These are phyloP conservation scores for Xylariales sp. DNA, from an alignment of 2,329 filamentous ascomycete genomes.

Conservation along the genomic window DNA sequence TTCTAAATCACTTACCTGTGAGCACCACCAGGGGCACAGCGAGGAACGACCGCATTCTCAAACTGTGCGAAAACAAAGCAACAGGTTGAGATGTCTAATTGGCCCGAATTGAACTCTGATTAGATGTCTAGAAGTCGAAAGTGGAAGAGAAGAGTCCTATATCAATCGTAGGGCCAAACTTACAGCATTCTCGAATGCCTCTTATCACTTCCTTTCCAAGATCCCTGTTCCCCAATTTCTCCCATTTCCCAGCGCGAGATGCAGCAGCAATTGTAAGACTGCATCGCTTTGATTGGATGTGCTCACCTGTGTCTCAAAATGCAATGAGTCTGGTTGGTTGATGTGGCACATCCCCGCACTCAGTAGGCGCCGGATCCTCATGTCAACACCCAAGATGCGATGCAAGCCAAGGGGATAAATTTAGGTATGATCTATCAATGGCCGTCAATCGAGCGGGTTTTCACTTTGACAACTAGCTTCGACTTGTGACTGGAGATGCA, in stretches of 20 bases:
- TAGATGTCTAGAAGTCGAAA: no score
- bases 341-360: neutral
- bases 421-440: no score
- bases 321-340: slow-evolving; percentile 14
- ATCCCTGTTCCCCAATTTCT: neutral
- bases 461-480: no score
- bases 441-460: neutral
- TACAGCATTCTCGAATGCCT: neutral
- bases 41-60: no score
- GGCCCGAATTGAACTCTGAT: neutral
- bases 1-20: neutral
- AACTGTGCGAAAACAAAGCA: neutral
- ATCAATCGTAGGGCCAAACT: no score
- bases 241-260: slow-evolving; percentile 2
- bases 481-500: no score
- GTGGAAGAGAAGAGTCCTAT: no score
- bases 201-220: neutral
- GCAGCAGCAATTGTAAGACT: neutral
- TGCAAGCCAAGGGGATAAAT: slow-evolving; percentile 7
- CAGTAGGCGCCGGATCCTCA: slow-evolving; percentile 15
- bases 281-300: slow-evolving; percentile 5
- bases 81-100: neutral
- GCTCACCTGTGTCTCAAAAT: slow-evolving; percentile 6
- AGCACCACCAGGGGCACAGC: slow-evolving; percentile 1
- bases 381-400: slow-evolving; percentile 9